Conservation (phyloP, 345 rosid genomes). For the Citrus maxima region DNA sequence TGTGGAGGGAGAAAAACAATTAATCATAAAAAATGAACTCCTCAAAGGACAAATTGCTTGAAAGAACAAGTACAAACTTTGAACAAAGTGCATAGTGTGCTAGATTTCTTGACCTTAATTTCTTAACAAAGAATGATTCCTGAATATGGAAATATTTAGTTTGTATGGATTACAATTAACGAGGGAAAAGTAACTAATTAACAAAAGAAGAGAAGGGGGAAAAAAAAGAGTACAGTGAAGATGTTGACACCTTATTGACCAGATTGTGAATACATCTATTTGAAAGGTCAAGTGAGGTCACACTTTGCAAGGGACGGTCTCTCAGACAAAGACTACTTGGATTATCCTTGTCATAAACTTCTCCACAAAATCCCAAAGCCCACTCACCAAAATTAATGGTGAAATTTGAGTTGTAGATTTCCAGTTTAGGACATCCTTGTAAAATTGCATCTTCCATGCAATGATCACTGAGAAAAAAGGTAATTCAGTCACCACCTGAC, state of each 20-base stretch:
- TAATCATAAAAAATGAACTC: slow-evolving; percentile 6
- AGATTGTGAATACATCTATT: slow-evolving; percentile 61
- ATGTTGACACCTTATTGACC: slow-evolving; percentile 56
- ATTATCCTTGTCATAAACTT: slow-evolving; percentile 56
- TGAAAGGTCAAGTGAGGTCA: slow-evolving; percentile 77
- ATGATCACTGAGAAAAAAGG: slow-evolving; percentile 40
- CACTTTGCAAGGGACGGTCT: slow-evolving; percentile 43
- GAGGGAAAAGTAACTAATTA: not conserved
- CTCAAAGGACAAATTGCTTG: not conserved
- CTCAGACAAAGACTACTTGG: slow-evolving; percentile 40
- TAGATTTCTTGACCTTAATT: not conserved
- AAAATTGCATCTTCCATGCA: slow-evolving; percentile 45
- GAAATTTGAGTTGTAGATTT: slow-evolving; percentile 75
- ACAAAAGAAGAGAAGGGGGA: not conserved
- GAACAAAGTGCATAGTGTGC: not conserved
- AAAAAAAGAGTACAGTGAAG: not conserved
- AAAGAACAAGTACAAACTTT: not conserved
- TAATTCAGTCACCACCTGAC: slow-evolving; percentile 7
- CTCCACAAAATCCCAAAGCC: slow-evolving; percentile 92
- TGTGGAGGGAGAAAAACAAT: slow-evolving; percentile 1
- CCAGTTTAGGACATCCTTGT: slow-evolving; percentile 60
- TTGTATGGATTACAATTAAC: not conserved
- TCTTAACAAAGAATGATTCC: not conserved
- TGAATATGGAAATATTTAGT: not conserved
- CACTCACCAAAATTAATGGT: slow-evolving; percentile 66